A percentile compares a stretch with the other conserved stretches of the same genome.
phyloP scores from a whole-genome alignment of 148 eudicot species.

The Camellia lanceoleosa region DNA sequence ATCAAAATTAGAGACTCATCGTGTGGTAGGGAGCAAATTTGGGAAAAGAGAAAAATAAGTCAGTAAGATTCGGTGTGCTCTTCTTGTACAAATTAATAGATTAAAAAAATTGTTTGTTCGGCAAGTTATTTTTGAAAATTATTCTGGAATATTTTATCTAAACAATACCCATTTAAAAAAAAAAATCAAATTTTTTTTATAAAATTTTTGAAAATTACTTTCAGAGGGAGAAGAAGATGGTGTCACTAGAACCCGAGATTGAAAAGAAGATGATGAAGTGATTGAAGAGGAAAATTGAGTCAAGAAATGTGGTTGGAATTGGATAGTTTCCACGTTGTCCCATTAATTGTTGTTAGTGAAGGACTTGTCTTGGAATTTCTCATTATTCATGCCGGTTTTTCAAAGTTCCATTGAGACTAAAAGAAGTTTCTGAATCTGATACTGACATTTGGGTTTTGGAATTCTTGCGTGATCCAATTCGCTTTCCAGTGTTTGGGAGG shows the following conservation, averaged over 20 bases:
- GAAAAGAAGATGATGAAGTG: conserved; percentile 44
- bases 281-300: conserved; percentile 38
- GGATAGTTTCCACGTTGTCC: conserved; percentile 13
- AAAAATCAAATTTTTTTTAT: too few relatives aligned
- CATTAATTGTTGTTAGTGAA: conserved; percentile 14
- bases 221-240: conserved; percentile 22
- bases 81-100: conserved; percentile 22
- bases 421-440: conserved; percentile 15
- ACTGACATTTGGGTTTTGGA: conserved; percentile 1
- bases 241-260: conserved; percentile 18
- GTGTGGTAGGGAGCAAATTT: too few relatives aligned
- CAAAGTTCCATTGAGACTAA: conserved; percentile 18
- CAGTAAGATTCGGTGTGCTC: conserved; percentile 9
- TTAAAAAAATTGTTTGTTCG: too few relatives aligned
- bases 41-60: too few relatives aligned
- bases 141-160: too few relatives aligned
- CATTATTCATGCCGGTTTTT: background rate
- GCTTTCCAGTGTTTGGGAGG: conserved; percentile 30
- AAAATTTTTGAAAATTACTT: too few relatives aligned
- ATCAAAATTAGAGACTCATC: too few relatives aligned
- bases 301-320: conserved; percentile 22
- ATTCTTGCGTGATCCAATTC: conserved; percentile 19
- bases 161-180: too few relatives aligned
- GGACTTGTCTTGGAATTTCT: conserved; percentile 1
- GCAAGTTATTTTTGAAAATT: too few relatives aligned